Evolutionary conservation across 23 red algal species (phyloP), one percentile per base, ranked within the genome.

Genomic region (Pyropia yezoensis): DNA sequence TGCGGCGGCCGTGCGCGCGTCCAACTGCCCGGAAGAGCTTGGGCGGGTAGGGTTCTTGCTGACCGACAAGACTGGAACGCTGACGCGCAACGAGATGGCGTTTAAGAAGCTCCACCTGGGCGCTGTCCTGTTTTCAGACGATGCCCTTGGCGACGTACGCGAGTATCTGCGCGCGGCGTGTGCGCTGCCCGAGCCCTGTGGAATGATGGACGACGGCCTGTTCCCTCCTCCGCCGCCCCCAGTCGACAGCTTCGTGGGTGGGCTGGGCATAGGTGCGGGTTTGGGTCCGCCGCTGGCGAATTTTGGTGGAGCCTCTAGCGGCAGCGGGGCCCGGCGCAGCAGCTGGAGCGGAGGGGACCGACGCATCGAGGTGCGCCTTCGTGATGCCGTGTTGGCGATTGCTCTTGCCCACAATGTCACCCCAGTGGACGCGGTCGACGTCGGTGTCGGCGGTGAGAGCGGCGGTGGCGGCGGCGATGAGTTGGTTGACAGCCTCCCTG

Each of bases 21-120:
- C 92, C 11, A 83, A 96, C 61, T 66, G 90, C 26, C 92, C 92
- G 11, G 92, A 96, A 55, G 92, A 96, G 75, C 77, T 96, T 21
- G 92, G 92, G 14, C 85, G 92, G 13, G 78, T 96, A 29, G 92
- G 85, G 25, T 96, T 79, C 69, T 25, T 96, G 22, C 69, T 96
- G 29, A 77, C 92, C 14, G 92, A 96, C 57, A 96, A 96, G 47
- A 96, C 92, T 1, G 92, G 92, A 27, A 96, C 92, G 17, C 49
- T 96, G 18, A 96, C 92, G 2, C 83, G 90, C 34, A 96, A 96
- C 33, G 84, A 96, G 61, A 96, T 96, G 92, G 83, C 71, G 3
- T 90, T 96, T 63, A 96, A 96, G 69, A 96, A 96, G 50, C 65
- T 96, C 22, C 92, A 96, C 57, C 75, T 96, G 6, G 92, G 83